These are phyloP conservation scores for Neurospora sp. DNA, from an alignment of 495 filamentous ascomycete species.

Conservation along the genomic window DNA sequence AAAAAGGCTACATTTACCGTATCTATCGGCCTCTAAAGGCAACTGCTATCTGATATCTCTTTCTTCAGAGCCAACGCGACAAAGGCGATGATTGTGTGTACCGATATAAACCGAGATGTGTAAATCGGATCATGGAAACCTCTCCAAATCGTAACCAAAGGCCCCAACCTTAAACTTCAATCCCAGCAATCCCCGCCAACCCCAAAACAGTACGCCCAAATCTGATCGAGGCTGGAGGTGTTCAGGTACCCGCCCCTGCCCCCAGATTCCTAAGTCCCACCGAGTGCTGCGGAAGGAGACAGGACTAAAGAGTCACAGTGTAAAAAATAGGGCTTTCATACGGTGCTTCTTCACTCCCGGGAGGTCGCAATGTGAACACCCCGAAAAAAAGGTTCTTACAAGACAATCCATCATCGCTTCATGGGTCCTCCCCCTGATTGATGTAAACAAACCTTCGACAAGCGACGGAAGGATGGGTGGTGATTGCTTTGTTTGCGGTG, in stretches of 20 bases:
- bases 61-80: neutral
- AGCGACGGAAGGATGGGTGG: neutral
- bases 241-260: neutral
- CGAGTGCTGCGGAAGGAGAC: neutral
- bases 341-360: neutral
- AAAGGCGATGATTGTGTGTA: neutral
- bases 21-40: no score
- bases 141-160: neutral
- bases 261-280: neutral
- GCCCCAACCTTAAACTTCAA: neutral
- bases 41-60: neutral
- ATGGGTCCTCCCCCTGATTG: neutral
- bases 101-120: neutral
- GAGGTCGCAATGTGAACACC: neutral
- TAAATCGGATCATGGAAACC: neutral
- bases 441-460: neutral
- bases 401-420: neutral
- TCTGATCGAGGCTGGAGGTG: neutral
- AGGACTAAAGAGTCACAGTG: neutral
- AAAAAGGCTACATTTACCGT: no score
- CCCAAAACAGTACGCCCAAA: neutral
- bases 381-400: neutral
- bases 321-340: neutral
- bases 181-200: neutral
- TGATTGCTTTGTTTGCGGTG: neutral